These are phyloP conservation scores for Trichophyton rubrum DNA, from an alignment of 2,329 filamentous ascomycete genomes.

Conservation along the genomic window DNA sequence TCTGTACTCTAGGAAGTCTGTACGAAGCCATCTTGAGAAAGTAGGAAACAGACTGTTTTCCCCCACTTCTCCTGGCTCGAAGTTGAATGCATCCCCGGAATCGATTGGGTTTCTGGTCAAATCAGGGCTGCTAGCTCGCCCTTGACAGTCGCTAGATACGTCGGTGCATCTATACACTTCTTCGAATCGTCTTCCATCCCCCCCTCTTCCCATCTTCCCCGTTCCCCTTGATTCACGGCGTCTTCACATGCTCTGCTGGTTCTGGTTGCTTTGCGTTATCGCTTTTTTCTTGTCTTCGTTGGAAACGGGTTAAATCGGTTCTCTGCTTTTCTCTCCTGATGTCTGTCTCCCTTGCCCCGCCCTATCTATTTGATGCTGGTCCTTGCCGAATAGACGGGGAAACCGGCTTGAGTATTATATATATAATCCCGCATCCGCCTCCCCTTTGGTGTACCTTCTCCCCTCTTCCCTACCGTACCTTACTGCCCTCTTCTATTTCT, in stretches of 20 bases:
- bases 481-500: neutral
- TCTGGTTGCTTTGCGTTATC: neutral
- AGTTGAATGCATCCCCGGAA: neutral
- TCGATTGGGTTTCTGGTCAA: slow-evolving; percentile 2
- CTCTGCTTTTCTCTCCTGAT: neutral
- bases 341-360: neutral
- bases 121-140: neutral
- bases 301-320: slow-evolving; percentile 1
- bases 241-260: neutral
- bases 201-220: neutral
- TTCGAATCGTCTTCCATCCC: neutral
- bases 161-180: neutral
- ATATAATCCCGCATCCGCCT: neutral
- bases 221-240: neutral
- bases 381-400: neutral
- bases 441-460: neutral
- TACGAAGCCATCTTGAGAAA: slow-evolving; percentile 37
- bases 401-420: neutral
- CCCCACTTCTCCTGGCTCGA: neutral
- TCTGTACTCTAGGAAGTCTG: slow-evolving; percentile 31
- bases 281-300: neutral
- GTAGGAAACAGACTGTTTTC: neutral
- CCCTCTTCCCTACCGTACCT: neutral
- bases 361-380: neutral
- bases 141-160: neutral